These are phyloP conservation scores for Fusarium irregulare DNA, from an alignment of 2,329 filamentous ascomycete genomes.

Conservation along the genomic window DNA sequence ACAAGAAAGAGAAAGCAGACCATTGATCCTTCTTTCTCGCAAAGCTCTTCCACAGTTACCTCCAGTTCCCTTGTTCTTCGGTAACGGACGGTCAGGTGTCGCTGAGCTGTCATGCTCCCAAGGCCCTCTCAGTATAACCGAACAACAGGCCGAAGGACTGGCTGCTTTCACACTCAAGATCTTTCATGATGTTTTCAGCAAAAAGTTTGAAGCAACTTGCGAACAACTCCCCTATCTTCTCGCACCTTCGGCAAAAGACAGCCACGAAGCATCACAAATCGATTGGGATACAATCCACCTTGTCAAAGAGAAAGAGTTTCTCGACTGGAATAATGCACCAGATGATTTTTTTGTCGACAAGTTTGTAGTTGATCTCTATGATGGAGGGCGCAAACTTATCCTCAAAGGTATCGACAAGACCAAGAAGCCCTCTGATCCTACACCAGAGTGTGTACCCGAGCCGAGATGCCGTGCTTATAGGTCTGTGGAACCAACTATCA, in stretches of 20 bases:
- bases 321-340: constrained; percentile 57
- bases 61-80: constrained; percentile 77
- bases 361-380: constrained; percentile 67
- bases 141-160: constrained; percentile 64
- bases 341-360: constrained; percentile 64
- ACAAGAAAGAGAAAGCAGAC: constrained; percentile 62
- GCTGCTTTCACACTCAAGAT: constrained; percentile 78
- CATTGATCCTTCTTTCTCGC: constrained; percentile 78
- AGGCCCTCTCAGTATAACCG: constrained; percentile 56
- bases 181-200: constrained; percentile 90
- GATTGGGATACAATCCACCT: constrained; percentile 70
- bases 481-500: constrained; percentile 68
- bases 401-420: constrained; percentile 64
- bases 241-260: constrained; percentile 63
- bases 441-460: constrained; percentile 67
- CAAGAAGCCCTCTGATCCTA: constrained; percentile 71
- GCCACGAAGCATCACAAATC: constrained; percentile 54
- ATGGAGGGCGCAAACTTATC: constrained; percentile 73
- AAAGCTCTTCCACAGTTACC: constrained; percentile 72
- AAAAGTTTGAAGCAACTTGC: constrained; percentile 74
- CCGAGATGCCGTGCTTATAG: constrained; percentile 58
- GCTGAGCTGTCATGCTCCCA: constrained; percentile 63
- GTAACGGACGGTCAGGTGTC: constrained; percentile 68
- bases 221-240: constrained; percentile 85
- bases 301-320: constrained; percentile 50